Base-by-base conservation (phyloP, 2,329 filamentous ascomycete species). In the Ophiocordyceps camponoti-leonardi region DNA sequence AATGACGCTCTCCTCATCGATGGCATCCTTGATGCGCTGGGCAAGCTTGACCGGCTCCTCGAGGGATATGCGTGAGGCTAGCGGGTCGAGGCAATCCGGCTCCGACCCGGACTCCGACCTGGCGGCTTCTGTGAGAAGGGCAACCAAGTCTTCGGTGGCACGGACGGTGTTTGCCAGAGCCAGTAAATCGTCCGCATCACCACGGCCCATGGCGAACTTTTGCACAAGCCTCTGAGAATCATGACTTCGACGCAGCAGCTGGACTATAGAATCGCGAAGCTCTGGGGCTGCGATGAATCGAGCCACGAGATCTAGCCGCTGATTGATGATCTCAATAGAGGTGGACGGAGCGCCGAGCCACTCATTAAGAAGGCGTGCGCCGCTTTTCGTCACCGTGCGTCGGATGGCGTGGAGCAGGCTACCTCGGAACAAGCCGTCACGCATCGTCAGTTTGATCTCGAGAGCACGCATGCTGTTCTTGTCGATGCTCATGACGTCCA, bases 281-380 rank as follows among this genome's bases (percentile, higher is more conserved):
- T 78, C 66, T 19, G 73, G 68, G 48, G 83, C 67, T 1, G 73
- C 64, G 6, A 90, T 67, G 58, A 96, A 83, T 41, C 77, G 72
- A 19, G 82, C 74, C 4, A 95, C 87, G 0, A 96, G 70, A 54
- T 95, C 81, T 43, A 94, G 77, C 4, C 92, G 77, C 47, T 76
- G 71, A 50, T 82, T 81, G 53, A 98, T 95, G 3, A 81, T 73
- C 6, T 77, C 67, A 5, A 94, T 62, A 10, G 83, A 93, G n/a
- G 88, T 92, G 1, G 90, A 95, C 0, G 92, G 92, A 1, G 86
- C 77, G 74, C 83, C 79, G n/a, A 98, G 67, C 70, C 92, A 86
- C 52, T 87, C 81, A 50, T 81, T 81, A 7, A 98, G 70, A 43
- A 96, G 69, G 39, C 92, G 76, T 20, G 87, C 81, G 45, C 92